Conservation (phyloP, 805 yeast genomes). For the Nakazawaea ernobii region DNA sequence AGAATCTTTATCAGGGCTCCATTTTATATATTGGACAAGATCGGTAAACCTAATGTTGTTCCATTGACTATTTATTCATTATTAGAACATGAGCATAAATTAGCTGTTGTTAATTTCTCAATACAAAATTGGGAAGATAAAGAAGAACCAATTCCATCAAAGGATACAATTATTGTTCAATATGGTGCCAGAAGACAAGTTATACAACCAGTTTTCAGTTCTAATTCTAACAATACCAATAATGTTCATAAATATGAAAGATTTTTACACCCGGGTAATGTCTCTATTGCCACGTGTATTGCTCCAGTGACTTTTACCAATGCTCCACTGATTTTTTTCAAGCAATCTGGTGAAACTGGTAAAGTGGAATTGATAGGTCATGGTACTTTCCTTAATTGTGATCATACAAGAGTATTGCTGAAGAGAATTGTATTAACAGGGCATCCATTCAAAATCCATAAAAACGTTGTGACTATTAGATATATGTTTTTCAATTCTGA, state of each 20-base stretch:
- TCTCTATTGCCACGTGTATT: conserved; percentile 77
- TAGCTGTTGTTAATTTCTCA: conserved; percentile 75
- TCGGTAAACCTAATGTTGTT: conserved; percentile 34
- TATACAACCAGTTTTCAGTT: conserved; percentile 79
- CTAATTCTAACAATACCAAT: conserved; percentile 69
- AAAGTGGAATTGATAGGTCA: conserved; percentile 72
- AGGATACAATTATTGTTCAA: conserved; percentile 76
- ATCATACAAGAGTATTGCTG: conserved; percentile 77
- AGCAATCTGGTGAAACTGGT: conserved; percentile 38
- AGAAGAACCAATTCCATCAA: conserved; percentile 80
- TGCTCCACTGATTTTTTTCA: conserved; percentile 82
- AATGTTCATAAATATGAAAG: conserved; percentile 84
- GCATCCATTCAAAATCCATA: conserved; percentile 92
- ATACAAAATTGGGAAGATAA: conserved; percentile 87
- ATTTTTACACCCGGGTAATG: conserved; percentile 71
- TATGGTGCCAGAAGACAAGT: conserved; percentile 89
- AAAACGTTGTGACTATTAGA: conserved; percentile 82
- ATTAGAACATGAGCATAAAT: conserved; percentile 80
- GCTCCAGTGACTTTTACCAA: conserved; percentile 83
- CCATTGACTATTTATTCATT: conserved; percentile 71
- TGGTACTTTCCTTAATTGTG: conserved; percentile 85
- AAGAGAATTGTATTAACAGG: conserved; percentile 90
- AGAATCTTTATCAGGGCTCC: conserved; percentile 58
- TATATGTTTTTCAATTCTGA: conserved; percentile 95
- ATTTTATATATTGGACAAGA: conserved; percentile 33